Evolutionary conservation across 169 alveolate genomes (phyloP).

Genomic region (Plasmodium falciparum): DNA sequence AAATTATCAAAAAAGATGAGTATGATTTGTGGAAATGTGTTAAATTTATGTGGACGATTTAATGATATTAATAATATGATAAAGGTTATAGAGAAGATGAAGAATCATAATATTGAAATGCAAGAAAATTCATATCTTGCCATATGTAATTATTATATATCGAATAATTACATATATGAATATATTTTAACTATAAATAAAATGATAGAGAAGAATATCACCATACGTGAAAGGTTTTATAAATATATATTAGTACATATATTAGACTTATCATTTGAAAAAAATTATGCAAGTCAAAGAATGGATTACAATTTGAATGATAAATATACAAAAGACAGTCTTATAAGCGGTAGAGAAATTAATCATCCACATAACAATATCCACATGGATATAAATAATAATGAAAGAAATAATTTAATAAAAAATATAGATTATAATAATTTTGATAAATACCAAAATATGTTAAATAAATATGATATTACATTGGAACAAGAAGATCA

Average conservation of each 20-base stretch:
- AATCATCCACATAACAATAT: background rate
- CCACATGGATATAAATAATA: background rate
- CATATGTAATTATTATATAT: constrained; percentile 64
- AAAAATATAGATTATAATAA: constrained; percentile 48
- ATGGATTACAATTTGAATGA: background rate
- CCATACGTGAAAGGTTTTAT: constrained; percentile 64
- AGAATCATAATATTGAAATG: constrained; percentile 47
- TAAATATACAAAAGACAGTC: background rate
- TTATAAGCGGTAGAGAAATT: background rate
- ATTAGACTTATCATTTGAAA: constrained; percentile 35
- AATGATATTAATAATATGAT: constrained; percentile 65
- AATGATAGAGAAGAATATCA: constrained; percentile 60
- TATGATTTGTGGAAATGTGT: constrained; percentile 60
- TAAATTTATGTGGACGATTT: constrained; percentile 49
- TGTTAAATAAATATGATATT: constrained; percentile 25
- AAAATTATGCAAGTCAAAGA: background rate
- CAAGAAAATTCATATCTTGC: constrained; percentile 63
- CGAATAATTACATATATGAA: constrained; percentile 72
- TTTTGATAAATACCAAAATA: constrained; percentile 10
- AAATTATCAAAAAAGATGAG: constrained; percentile 61
- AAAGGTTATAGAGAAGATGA: constrained; percentile 44
- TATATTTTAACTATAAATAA: constrained; percentile 65
- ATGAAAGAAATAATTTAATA: constrained; percentile 21
- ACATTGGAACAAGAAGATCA: constrained; percentile 33
- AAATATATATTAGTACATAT: constrained; percentile 28